A percentile compares a stretch with the other conserved stretches of the same genome.
Evolutionary conservation across 768 basidiomycete genomes (phyloP).

Genomic region (Boletus rufocinnamomeus): DNA sequence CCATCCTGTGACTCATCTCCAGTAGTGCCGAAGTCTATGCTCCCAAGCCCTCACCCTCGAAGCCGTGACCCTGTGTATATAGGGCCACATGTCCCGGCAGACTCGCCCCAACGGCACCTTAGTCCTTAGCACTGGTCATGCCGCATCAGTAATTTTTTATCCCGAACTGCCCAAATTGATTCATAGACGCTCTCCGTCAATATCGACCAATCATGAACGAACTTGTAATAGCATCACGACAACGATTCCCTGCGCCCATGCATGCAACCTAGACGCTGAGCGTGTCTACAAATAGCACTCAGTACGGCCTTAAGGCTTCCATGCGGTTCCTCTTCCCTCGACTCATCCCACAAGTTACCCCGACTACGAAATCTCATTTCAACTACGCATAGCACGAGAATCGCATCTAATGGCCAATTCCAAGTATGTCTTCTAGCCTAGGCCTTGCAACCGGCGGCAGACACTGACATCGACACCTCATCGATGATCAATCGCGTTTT

Average conservation of each 20-base stretch:
- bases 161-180: neutral
- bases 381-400: neutral
- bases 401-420: neutral
- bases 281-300: constrained; percentile 3
- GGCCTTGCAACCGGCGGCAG: neutral
- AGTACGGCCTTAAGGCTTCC: neutral
- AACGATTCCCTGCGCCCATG: neutral
- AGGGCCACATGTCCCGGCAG: no score
- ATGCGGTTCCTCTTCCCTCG: neutral
- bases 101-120: no score
- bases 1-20: no score
- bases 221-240: neutral
- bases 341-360: neutral
- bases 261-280: neutral
- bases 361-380: neutral
- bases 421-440: neutral
- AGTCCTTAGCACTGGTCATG: neutral
- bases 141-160: neutral
- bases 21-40: no score
- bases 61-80: no score
- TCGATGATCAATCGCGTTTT: neutral
- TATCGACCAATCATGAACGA: no score
- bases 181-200: neutral
- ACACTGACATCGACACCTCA: neutral
- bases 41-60: no score